Base-by-base conservation (phyloP, 176 grass and related monocot genomes). In the Hsuehochloa calcarea region DNA sequence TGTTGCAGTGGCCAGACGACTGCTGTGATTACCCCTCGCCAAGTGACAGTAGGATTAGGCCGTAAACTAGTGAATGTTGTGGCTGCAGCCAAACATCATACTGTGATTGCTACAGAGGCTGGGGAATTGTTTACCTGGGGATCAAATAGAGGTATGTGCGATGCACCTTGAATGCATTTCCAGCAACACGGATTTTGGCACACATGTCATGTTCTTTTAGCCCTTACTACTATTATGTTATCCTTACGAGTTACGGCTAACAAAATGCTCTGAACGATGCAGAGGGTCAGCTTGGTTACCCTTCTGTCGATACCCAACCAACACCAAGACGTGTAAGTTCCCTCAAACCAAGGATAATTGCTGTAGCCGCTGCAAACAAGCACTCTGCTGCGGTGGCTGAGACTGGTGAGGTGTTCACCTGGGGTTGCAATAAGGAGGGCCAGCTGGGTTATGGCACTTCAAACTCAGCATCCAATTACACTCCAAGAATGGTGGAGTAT, bases 261-360 rank as follows among this genome's bases (percentile, higher is more conserved):
- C 43, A 59, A 80, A 79, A 84, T 54, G 37, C 14, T 72, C 38
- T 91, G 70, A 61, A 34, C 31, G 41, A 52, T 84, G 78, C 88
- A 99, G 97, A 99, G 90, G 97, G 97, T 69, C 97, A 99, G 84
- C 93, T 99, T 86, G 97, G 97, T 56, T 99, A 96, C 90, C 92
- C 97, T 88, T 96, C 97, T 66, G 88, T 99, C 10, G 97, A 99
- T 78, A 99, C 97, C 82, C 97, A 99, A 86, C 76, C 90, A 81
- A 96, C 97, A 84, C 97, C 97, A 78, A 82, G 93, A n/a, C 88
- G 93, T 65, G 93, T 99, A 37, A 90, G 78, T 83, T 96, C 91
- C n/a, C 84, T 99, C n/a, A 96, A 87, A 67, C 72, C 66, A 82
- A 93, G 90, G 73, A 90, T 99, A 66, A 63, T 93, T 94, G 70